Base-by-base conservation (phyloP, 2,329 filamentous ascomycete species). In the Myriosclerotinia duriaeana region DNA sequence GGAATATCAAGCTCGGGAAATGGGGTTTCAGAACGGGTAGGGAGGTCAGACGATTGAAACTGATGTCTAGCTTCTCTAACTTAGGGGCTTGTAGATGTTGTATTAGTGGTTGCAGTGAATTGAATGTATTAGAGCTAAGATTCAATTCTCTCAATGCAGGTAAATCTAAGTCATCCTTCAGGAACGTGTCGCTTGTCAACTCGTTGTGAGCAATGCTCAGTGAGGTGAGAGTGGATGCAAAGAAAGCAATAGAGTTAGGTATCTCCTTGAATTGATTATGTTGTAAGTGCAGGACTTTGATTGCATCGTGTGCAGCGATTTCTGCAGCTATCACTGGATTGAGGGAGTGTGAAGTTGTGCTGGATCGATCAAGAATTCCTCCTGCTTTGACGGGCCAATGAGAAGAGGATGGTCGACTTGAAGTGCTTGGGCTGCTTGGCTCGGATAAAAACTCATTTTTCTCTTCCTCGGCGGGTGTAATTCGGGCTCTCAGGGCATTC, bases 151-250 rank as follows among this genome's bases (percentile, higher is more conserved):
- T 88, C 14, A 98, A 83, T 3, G 84, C 86, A 0, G 91, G 89
- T 0, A 98, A 83, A 40, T 88, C 84, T 5, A 96, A 79, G 3
- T 84, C 80, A 44, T 87, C 85, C 4, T 82, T 81, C 56, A 97
- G 79, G 74, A 91, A 93, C 0, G 81, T 79, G 69, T 87, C 84
- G 26, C 85, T 85, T 5, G 84, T 80, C 34, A 94, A 80, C 65
- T 90, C 85, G 75, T 96, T 96, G 73, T 92, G 85, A 2, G 91
- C 86, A 34, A 97, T 76, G 59, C 90, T 91, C 20, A 97, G 82
- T 0, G 87, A 84, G 0, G 87, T 88, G 50, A 98, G 78, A 2
- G 87, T 89, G 17, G 86, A 82, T 2, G 89, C 86, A 69, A 96
- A 89, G 72, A 89, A 87, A 22, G 84, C 86, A 15, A 97, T 81